Evolutionary conservation across 78 protist species (phyloP), one percentile per base, ranked within the genome.

Genomic region (Dictyostelium firmibasis): DNA sequence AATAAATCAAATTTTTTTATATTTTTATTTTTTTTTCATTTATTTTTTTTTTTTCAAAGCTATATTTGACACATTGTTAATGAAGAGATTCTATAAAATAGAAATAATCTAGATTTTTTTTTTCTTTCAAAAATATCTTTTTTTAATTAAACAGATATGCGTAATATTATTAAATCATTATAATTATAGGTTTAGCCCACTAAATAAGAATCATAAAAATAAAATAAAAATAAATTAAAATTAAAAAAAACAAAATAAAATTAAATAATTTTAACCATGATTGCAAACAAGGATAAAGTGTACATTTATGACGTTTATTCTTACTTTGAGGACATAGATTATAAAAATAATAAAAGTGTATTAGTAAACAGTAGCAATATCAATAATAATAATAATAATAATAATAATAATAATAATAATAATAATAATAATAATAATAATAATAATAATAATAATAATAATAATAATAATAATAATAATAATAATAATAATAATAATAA

Each of bases 231-330:
- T 20, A 20, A 57, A 57, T 57, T 20, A 67, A 67, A 27, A 27
- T 67, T 16, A 60, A 60, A 67, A 16, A 6, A 67, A 67, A 27
- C 10, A n/a, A 27, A 67, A 67, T 25, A n/a, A 27, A 27, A 8
- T 10, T 27, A n/a, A n/a, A n/a, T n/a, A n/a, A n/a, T 11, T 11
- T 62, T 4, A 70, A 16, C 8, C 43, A 70, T 72, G 79, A 72
- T 72, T 14, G 35, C 35, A 31, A 72, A 72, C 20, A 81, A 50
- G 11, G 38, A 81, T 82, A 89, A 89, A 14, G 94, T 89, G 10
- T 89, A 89, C 70, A 53, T 44, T 35, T 89, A 47, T 81, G 94
- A 89, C 53, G 60, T 89, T 8, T 89, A 89, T 70, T 75, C 85
- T 10, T 89, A 89, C 29, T 78, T 81, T 47, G 78, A 47, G 25